Base-by-base conservation (phyloP, 306 rosid species). In the Ormosia emarginata region DNA sequence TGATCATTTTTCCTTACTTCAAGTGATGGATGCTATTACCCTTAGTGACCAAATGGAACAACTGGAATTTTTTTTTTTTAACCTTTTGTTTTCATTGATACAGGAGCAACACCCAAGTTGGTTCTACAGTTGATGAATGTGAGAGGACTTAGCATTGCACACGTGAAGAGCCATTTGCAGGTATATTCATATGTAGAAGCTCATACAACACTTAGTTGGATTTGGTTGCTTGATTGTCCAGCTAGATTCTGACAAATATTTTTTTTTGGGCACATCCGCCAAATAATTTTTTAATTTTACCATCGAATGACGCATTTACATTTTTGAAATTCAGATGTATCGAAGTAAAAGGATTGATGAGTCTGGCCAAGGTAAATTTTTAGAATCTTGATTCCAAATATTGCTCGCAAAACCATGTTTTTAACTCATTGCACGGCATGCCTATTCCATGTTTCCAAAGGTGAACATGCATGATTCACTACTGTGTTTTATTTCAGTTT, bases 91-190 rank as follows among this genome's bases (percentile, higher is more conserved):
- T 81, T 41, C 29, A 4, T 7, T 68, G 4, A 56, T 8, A 68
- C 86, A 94, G 98, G 92, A 88, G 99, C 99, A 81, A 93, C 99
- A n/a, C 99, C 99, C n/a, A 95, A 95, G 85, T 89, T 88, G 79
- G 90, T 95, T 80, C 92, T 90, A 30, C 95, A 93, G 87, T 71
- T 91, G 66, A 95, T 95, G 99, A 93, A 90, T 83, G 97, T 95
- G 40, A 90, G 90, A 89, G 99, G 97, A 74, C 94, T 95, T 59
- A 91, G 90, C 87, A 93, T 95, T 79, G 93, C 94, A 30, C 99
- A 95, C 85, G 94, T 93, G 4, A 95, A 95, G 89, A 95, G 99
- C 74, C 99, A 95, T 80, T 90, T 95, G 86, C 99, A 93, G 97
- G 98, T 90, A 63, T 10, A 11, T 10, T 2, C 12, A 66, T 40